Conservation (phyloP, 148 eudicot genomes). For the Pouteria glomerata region DNA sequence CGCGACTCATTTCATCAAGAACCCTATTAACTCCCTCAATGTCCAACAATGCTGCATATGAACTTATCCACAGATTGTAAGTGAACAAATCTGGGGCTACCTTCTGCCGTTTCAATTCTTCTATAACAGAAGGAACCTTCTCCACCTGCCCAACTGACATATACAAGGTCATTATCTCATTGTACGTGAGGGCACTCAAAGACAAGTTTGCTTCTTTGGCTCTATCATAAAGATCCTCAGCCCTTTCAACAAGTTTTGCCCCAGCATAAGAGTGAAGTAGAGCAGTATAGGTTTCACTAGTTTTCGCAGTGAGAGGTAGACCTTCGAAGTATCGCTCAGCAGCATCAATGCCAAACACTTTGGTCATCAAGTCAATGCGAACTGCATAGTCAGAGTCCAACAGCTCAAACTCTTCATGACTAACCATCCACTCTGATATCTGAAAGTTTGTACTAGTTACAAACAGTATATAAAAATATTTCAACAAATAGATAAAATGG, state of each 20-base stretch:
- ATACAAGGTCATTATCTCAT: slow-evolving; percentile 90
- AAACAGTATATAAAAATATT: neutral
- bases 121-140: slow-evolving; percentile 66
- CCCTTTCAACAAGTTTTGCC: slow-evolving; percentile 54
- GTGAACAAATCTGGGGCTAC: slow-evolving; percentile 76
- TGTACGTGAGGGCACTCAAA: slow-evolving; percentile 71
- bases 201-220: slow-evolving; percentile 56
- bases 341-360: slow-evolving; percentile 88
- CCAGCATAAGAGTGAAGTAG: slow-evolving; percentile 84
- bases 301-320: slow-evolving; percentile 59
- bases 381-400: slow-evolving; percentile 81
- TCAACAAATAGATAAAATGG: neutral
- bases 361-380: slow-evolving; percentile 82
- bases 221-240: slow-evolving; percentile 67
- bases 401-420: slow-evolving; percentile 52
- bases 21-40: slow-evolving; percentile 52
- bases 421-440: slow-evolving; percentile 95
- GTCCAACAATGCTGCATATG: slow-evolving; percentile 74
- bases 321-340: slow-evolving; percentile 89
- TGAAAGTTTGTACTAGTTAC: slow-evolving; percentile 27
- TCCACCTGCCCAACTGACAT: slow-evolving; percentile 87
- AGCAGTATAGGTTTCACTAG: slow-evolving; percentile 85
- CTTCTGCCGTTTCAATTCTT: slow-evolving; percentile 58
- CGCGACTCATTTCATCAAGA: slow-evolving; percentile 63
- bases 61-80: slow-evolving; percentile 87